Conservation (phyloP, 78 protist genomes). For the Dictyostelium discoideum region DNA sequence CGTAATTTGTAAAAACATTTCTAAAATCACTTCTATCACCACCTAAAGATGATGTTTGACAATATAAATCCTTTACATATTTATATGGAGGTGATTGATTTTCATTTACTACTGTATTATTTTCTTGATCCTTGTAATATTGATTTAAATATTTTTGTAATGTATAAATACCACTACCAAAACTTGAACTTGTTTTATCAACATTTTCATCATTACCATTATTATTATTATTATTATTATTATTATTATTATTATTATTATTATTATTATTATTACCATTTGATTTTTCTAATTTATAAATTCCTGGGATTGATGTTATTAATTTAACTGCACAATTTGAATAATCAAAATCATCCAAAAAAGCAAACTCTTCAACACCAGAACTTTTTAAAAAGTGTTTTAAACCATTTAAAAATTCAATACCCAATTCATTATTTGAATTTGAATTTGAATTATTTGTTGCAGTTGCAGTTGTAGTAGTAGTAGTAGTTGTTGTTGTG, state of each 20-base stretch:
- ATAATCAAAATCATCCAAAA: slow-evolving; percentile 45
- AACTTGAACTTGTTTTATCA: not conserved
- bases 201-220: not conserved
- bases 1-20: not conserved
- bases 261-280: not conserved
- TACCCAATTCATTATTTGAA: not conserved
- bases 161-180: not conserved
- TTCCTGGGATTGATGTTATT: slow-evolving; percentile 42
- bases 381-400: slow-evolving; percentile 17
- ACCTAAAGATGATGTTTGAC: slow-evolving; percentile 19
- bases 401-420: slow-evolving; percentile 25
- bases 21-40: slow-evolving; percentile 4
- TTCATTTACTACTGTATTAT: not conserved
- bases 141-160: not conserved
- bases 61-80: slow-evolving; percentile 1
- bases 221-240: no score
- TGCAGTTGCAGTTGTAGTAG: not conserved
- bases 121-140: not conserved
- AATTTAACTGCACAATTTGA: not conserved
- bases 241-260: no score
- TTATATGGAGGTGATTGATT: not conserved
- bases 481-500: not conserved
- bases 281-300: not conserved
- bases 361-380: not conserved
- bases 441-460: not conserved